phyloP scores from a whole-genome alignment of 139 green algal genomes.

The Zygnema cylindricum region DNA sequence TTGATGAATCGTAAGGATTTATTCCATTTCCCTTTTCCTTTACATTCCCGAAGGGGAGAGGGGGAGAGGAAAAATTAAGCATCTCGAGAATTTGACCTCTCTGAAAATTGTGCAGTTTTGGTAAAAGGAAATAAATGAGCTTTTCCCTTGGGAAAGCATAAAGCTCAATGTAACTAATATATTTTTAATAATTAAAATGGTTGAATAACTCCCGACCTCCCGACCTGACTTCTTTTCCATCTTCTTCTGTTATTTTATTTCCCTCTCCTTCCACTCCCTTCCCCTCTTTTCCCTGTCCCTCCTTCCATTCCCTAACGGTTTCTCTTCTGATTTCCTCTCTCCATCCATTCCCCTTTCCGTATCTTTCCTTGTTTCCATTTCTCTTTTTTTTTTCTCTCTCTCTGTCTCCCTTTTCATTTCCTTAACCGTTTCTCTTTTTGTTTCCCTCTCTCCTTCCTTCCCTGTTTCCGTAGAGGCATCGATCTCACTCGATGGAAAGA shows the following conservation, averaged over 20 bases:
- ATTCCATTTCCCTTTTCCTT: background rate
- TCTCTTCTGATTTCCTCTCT: background rate
- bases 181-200: too few species aligned
- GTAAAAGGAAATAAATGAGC: background rate
- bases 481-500: constrained; percentile 83
- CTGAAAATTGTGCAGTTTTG: background rate
- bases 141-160: too few species aligned
- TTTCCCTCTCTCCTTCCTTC: background rate
- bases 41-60: too few species aligned
- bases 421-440: too few species aligned
- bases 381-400: background rate
- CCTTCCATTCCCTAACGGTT: background rate
- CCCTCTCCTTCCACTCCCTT: background rate
- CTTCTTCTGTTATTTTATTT: background rate
- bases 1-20: constrained; percentile 70
- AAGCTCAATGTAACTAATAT: too few species aligned
- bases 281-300: background rate
- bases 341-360: background rate
- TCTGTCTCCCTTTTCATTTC: background rate
- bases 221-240: too few species aligned
- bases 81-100: background rate
- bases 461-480: constrained; percentile 62
- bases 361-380: background rate
- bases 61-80: too few species aligned
- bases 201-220: too few species aligned